Conservation (phyloP, 2,329 filamentous ascomycete species). For the Colletotrichum spinosum region DNA sequence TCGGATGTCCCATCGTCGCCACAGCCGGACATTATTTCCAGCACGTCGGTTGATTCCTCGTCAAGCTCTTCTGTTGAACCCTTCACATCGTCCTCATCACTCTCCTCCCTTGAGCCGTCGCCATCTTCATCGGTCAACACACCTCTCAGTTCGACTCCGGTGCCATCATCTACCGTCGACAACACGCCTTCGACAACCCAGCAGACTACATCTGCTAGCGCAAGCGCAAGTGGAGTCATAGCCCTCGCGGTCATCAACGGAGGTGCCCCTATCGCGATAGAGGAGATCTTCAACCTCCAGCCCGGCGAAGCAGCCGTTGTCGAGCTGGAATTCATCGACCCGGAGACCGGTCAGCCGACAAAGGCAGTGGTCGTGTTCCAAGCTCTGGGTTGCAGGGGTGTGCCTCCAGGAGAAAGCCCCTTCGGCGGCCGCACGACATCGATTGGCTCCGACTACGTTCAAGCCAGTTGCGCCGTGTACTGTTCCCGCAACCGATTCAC, state of each 20-base stretch:
- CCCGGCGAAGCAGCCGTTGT: slow-evolving; percentile 8
- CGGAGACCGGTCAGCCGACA: neutral
- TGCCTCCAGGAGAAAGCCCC: slow-evolving; percentile 2
- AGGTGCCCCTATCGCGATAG: neutral
- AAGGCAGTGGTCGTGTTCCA: slow-evolving; percentile 1
- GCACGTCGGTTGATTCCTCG: neutral
- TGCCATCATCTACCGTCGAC: neutral
- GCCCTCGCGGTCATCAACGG: neutral
- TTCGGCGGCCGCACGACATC: neutral
- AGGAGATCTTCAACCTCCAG: slow-evolving; percentile 6
- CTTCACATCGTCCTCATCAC: neutral
- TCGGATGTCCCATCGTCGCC: neutral
- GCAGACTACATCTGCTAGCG: neutral
- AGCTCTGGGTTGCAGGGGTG: slow-evolving; percentile 14
- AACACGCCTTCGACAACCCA: neutral
- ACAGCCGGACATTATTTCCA: no score
- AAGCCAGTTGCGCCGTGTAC: slow-evolving; percentile 6
- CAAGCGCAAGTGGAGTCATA: neutral
- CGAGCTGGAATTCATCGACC: neutral
- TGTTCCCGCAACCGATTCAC: neutral
- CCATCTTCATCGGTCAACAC: neutral
- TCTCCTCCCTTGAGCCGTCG: neutral
- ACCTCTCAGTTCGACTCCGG: neutral
- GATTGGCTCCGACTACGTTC: neutral
- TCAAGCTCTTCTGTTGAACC: neutral